These are phyloP conservation scores for Emericellopsis cladophorae DNA, from an alignment of 2,329 filamentous ascomycete genomes.

Conservation along the genomic window DNA sequence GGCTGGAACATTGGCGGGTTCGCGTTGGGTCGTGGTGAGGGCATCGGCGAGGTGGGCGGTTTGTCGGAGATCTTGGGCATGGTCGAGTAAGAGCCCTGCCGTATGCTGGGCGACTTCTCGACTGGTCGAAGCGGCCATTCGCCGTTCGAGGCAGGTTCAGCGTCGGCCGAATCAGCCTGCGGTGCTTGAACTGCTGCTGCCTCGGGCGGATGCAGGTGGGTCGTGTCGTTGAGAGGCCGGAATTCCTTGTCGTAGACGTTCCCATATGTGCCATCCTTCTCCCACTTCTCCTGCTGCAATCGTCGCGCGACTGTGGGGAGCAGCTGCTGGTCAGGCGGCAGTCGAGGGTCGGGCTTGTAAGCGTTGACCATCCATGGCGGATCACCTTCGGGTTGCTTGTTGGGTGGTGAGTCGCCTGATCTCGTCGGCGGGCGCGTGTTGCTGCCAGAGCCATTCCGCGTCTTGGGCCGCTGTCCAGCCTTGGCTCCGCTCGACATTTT, in stretches of 20 bases:
- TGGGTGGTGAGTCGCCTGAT: slow-evolving; percentile 37
- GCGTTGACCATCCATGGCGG: slow-evolving; percentile 91
- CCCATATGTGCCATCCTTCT: slow-evolving; percentile 78
- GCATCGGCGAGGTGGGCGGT: slow-evolving; percentile 17
- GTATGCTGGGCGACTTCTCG: slow-evolving; percentile 32
- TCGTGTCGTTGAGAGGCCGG: slow-evolving; percentile 63
- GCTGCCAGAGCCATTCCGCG: slow-evolving; percentile 41
- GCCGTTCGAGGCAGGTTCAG: slow-evolving; percentile 11
- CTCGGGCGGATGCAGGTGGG: slow-evolving; percentile 30
- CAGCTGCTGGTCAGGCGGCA: slow-evolving; percentile 91
- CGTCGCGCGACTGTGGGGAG: slow-evolving; percentile 86
- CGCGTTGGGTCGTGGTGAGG: slow-evolving; percentile 28
- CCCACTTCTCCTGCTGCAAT: slow-evolving; percentile 91
- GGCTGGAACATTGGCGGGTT: slow-evolving; percentile 17
- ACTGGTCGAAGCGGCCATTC: slow-evolving; percentile 47
- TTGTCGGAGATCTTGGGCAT: slow-evolving; percentile 44
- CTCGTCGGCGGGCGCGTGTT: slow-evolving; percentile 48
- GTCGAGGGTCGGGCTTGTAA: slow-evolving; percentile 87
- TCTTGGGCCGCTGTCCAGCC: slow-evolving; percentile 40
- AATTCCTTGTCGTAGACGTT: slow-evolving; percentile 81
- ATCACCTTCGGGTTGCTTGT: slow-evolving; percentile 77
- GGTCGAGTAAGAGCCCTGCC: slow-evolving; percentile 42
- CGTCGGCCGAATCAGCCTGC: slow-evolving; percentile 16
- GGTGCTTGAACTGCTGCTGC: slow-evolving; percentile 5
- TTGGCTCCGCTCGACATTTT: slow-evolving; percentile 33